Base-by-base conservation (phyloP, 495 filamentous ascomycete genomes). In the Penicillium nucicola region DNA sequence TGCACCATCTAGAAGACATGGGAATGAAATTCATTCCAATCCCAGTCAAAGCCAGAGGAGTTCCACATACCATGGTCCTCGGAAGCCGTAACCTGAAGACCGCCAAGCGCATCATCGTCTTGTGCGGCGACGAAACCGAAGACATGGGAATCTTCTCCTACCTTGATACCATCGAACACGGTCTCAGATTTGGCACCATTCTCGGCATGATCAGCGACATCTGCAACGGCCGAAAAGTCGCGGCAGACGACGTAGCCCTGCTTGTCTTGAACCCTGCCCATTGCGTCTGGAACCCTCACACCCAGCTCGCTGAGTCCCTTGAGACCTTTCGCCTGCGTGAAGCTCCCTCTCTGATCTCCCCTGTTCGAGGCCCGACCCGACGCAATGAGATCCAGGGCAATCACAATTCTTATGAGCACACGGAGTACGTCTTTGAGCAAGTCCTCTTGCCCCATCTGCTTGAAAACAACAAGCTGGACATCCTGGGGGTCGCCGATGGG, bases 91-190 rank as follows among this genome's bases (percentile, higher is more conserved):
- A 86, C 44, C 60, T 95, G 7, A 52, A 65, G 30, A 61, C 55
- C n/a, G 81, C 78, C 22, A 76, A 77, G 15, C 83, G 87, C 11
- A 69, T 95, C 9, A 68, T 95, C n/a, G 64, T 96, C 45, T 71
- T 93, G 45, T 78, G 95, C 54, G 86, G 87, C 50, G 85, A 92
- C 50, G 61, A 76, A 2, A 53, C 47, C 10, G 86, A 95, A 58
- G 84, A 92, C 44, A 73, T 93, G 3, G 89, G 88, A 3, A 71
- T 92, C 42, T 81, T 89, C 56, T 79, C 89, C 5, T 85, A 86
- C 58, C 85, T 89, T 12, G 71, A 79, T 6, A 62, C 86, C 15
- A 76, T 81, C 46, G 52, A 60, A 0, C 79, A 80, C 3, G 81
- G 86, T 36, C 75, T 95, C 57, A 71, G 83, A 56, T 71, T 72